Conservation (phyloP, 192 early-diverging fungal species). For the Geranomyces michiganensis region DNA sequence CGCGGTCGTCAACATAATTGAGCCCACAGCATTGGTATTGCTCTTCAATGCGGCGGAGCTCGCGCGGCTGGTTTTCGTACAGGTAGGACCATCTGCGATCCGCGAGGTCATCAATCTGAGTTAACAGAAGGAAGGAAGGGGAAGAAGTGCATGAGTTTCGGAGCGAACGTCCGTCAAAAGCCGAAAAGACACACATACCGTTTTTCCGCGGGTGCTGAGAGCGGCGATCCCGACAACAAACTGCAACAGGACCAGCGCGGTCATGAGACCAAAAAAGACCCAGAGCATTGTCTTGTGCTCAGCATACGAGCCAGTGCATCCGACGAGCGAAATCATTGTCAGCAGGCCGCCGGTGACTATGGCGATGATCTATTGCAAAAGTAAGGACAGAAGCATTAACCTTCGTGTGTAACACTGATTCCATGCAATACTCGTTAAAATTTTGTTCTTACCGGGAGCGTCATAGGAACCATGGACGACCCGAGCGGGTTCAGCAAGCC, state of each 20-base stretch:
- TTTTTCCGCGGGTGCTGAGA: constrained; percentile 24
- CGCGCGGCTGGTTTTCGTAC: constrained; percentile 40
- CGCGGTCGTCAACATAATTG: constrained; percentile 37
- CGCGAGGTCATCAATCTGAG: constrained; percentile 29
- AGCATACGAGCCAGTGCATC: constrained; percentile 45
- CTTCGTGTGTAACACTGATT: no score
- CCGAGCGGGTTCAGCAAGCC: constrained; percentile 39
- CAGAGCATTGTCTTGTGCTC: constrained; percentile 17
- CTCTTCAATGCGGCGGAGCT: constrained; percentile 50
- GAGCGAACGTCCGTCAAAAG: background rate
- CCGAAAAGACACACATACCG: constrained; percentile 3
- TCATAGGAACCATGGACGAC: constrained; percentile 44
- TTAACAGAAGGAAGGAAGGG: background rate
- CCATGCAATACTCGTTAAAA: no score
- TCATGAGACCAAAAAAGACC: constrained; percentile 22
- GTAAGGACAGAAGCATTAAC: no score
- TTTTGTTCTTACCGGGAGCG: no score
- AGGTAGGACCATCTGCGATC: constrained; percentile 48
- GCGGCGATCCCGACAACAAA: constrained; percentile 25
- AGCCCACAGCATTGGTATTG: constrained; percentile 45
- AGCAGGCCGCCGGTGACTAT: constrained; percentile 49
- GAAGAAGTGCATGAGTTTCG: background rate
- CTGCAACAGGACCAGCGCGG: constrained; percentile 16
- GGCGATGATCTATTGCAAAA: no score
- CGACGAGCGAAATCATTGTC: constrained; percentile 46